A percentile compares a stretch with the other conserved stretches of the same genome.
phyloP scores from a whole-genome alignment of 2,329 filamentous ascomycete species.

The Colletotrichum karsti region DNA sequence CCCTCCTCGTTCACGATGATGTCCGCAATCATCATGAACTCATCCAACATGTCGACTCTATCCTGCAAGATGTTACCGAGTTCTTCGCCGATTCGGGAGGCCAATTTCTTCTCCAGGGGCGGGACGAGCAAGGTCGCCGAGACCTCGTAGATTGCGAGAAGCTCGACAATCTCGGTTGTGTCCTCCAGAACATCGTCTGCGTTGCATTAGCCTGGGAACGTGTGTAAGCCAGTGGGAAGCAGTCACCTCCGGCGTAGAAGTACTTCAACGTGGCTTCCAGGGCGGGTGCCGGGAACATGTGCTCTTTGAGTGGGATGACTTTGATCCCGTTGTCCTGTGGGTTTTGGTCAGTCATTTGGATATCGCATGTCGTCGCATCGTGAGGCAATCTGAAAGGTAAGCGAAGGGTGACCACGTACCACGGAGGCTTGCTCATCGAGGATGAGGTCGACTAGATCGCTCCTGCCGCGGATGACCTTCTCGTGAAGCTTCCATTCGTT shows the following conservation, averaged over 20 bases:
- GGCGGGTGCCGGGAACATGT: background rate
- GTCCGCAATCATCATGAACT: conserved; percentile 1
- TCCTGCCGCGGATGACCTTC: background rate
- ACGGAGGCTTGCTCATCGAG: background rate
- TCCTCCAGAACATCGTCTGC: background rate
- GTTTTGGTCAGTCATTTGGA: background rate
- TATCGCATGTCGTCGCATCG: too few relatives aligned
- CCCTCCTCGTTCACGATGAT: background rate
- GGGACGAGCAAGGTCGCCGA: background rate
- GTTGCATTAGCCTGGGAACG: background rate
- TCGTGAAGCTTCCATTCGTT: conserved; percentile 7
- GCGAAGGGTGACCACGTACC: too few relatives aligned
- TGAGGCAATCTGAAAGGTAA: background rate
- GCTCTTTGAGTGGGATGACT: conserved; percentile 1
- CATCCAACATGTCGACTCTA: background rate
- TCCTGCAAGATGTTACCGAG: background rate
- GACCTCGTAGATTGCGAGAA: background rate
- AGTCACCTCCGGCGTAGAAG: conserved; percentile 1
- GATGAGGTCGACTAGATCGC: background rate
- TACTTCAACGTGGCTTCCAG: background rate
- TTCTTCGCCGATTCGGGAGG: background rate
- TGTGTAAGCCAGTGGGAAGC: background rate
- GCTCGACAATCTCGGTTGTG: background rate
- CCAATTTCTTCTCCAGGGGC: background rate
- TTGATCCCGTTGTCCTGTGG: background rate